These are phyloP conservation scores for Avena sativa DNA, from an alignment of 176 grass and related monocot genomes.

Conservation along the genomic window DNA sequence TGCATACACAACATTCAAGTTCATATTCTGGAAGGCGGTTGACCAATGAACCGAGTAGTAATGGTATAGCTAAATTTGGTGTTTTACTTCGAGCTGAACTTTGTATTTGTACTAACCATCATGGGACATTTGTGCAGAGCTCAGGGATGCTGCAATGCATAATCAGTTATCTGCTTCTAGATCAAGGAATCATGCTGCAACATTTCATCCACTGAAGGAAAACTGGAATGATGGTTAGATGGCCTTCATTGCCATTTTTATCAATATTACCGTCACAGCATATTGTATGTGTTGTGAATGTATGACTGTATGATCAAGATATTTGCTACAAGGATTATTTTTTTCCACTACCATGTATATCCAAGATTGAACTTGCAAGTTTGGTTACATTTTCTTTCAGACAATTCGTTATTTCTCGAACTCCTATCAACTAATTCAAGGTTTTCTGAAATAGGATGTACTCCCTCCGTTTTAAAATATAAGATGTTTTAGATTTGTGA, in stretches of 20 bases:
- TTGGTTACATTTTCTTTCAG: constrained; percentile 20
- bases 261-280: constrained; percentile 21
- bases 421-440: neutral
- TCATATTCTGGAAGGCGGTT: constrained; percentile 1
- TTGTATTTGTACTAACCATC: constrained; percentile 21
- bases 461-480: too few species aligned
- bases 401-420: neutral
- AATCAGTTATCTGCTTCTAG: constrained; percentile 12
- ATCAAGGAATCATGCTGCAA: neutral
- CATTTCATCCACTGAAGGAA: neutral
- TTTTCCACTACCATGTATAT: constrained; percentile 29
- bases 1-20: constrained; percentile 7
- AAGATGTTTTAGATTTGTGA: too few species aligned
- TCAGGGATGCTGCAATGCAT: constrained; percentile 1
- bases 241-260: constrained; percentile 5
- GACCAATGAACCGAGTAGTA: neutral
- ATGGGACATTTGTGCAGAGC: constrained; percentile 11
- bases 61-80: neutral
- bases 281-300: neutral
- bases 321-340: neutral
- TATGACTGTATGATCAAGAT: neutral
- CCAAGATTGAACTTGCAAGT: neutral
- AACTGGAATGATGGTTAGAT: neutral
- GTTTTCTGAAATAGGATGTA: neutral
- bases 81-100: neutral